phyloP scores from a whole-genome alignment of 352 stramenopile genomes.

The Pythium plurisporium region DNA sequence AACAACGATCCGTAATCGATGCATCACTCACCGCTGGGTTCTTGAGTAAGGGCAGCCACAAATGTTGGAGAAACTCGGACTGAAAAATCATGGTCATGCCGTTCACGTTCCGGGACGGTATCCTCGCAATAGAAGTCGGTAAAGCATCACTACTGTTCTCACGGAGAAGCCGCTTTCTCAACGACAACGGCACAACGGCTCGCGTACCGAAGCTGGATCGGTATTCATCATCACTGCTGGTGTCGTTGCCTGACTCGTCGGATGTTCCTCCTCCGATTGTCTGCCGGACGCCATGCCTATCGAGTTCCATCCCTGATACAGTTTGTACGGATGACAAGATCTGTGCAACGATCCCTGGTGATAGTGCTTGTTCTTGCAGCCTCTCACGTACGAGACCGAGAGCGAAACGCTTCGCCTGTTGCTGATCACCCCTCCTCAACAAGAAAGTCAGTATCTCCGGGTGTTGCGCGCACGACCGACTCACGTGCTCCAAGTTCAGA shows the following conservation, averaged over 20 bases:
- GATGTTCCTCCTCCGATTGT: conserved; percentile 2
- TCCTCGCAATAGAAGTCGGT: not conserved
- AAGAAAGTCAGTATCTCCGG: conserved; percentile 67
- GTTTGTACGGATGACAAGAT: conserved; percentile 49
- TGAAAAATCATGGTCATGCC: conserved; percentile 51
- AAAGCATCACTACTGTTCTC: not conserved
- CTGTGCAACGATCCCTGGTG: conserved; percentile 26
- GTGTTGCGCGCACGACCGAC: conserved; percentile 51
- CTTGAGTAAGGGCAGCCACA: conserved; percentile 50
- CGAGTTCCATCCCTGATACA: conserved; percentile 28
- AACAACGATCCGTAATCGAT: not conserved
- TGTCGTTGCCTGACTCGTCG: conserved; percentile 32
- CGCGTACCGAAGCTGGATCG: conserved; percentile 8
- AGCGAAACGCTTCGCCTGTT: conserved; percentile 41
- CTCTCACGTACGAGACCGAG: conserved; percentile 48
- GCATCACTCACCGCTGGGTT: conserved; percentile 29
- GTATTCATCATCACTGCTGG: conserved; percentile 33
- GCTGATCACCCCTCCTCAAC: conserved; percentile 44
- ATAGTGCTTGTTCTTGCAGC: conserved; percentile 47
- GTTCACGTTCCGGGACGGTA: conserved; percentile 27
- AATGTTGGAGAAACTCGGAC: conserved; percentile 47
- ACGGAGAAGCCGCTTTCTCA: conserved; percentile 11
- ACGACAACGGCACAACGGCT: conserved; percentile 17
- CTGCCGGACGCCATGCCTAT: conserved; percentile 8
- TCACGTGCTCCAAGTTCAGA: conserved; percentile 58